phyloP scores from a whole-genome alignment of 2,329 filamentous ascomycete genomes.

The Plectosphaerella cucumerina region DNA sequence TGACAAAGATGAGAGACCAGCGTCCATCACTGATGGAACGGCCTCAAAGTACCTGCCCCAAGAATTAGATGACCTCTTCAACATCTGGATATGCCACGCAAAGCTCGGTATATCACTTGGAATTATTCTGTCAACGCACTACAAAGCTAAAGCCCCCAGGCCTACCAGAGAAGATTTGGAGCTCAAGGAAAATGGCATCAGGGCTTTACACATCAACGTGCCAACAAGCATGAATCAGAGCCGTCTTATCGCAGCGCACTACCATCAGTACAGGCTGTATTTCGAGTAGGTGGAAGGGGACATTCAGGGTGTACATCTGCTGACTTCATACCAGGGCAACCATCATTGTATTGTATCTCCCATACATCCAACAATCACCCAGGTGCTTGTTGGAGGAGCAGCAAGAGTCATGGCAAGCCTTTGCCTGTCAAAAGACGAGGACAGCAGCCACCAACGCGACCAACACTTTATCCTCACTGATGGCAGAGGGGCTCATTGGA shows the following conservation, averaged over 20 bases:
- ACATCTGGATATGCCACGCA: not conserved
- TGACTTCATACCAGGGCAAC: not conserved
- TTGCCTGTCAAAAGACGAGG: conserved; percentile 9
- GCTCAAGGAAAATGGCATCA: conserved; percentile 3
- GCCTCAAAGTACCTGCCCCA: no score
- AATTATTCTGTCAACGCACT: conserved; percentile 3
- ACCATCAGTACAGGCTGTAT: conserved; percentile 8
- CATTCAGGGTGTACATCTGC: not conserved
- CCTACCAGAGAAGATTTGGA: conserved; percentile 4
- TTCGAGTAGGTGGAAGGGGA: conserved; percentile 3
- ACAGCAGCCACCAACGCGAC: conserved; percentile 6
- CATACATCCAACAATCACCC: conserved; percentile 7
- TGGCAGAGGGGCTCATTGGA: conserved; percentile 7
- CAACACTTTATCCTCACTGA: conserved; percentile 6
- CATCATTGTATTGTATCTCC: conserved; percentile 7
- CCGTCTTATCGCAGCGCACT: conserved; percentile 5
- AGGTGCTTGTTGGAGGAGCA: conserved; percentile 2
- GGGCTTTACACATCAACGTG: not conserved
- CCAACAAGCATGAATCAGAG: conserved; percentile 2
- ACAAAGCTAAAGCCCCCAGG: conserved; percentile 4
- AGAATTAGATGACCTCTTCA: not conserved
- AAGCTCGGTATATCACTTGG: not conserved
- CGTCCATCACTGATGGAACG: no score
- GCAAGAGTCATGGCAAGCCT: conserved; percentile 7
- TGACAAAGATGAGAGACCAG: no score